A percentile compares a stretch with the other conserved stretches of the same genome.
phyloP scores from a whole-genome alignment of 2,329 filamentous ascomycete genomes.

The Byssochlamys sp. region DNA sequence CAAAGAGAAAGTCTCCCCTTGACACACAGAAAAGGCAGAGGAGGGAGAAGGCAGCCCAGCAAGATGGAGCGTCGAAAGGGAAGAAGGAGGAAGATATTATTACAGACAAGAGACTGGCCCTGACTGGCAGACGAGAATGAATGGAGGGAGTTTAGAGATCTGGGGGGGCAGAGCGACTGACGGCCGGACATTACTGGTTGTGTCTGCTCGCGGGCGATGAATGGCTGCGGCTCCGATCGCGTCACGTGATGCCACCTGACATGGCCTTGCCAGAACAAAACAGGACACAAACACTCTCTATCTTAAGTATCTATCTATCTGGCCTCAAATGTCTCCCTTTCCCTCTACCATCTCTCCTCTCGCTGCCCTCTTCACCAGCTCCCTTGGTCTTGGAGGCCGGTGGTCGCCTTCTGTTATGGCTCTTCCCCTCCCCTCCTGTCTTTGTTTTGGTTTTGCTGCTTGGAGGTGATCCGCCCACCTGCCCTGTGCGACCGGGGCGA shows the following conservation, averaged over 20 bases:
- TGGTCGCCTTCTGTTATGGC: too few relatives aligned
- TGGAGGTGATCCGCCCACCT: conserved; percentile 14
- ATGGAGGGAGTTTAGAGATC: background rate
- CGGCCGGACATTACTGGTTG: background rate
- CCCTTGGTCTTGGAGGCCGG: background rate
- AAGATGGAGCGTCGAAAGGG: background rate
- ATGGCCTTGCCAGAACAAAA: background rate
- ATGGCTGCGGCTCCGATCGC: background rate
- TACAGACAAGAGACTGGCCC: background rate
- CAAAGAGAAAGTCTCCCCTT: background rate
- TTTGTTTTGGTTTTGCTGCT: conserved; percentile 31
- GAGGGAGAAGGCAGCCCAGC: conserved; percentile 6
- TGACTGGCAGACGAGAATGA: background rate
- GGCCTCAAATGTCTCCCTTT: too few relatives aligned
- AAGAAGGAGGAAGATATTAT: background rate
- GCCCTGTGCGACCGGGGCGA: conserved; percentile 23
- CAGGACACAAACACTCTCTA: too few relatives aligned
- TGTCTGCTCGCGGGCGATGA: background rate
- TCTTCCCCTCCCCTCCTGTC: conserved; percentile 11
- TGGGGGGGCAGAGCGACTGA: background rate
- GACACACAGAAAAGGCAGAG: background rate
- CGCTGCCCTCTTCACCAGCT: background rate
- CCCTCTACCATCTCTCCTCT: background rate
- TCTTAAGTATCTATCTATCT: too few relatives aligned
- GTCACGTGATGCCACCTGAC: background rate